phyloP scores from a whole-genome alignment of 768 basidiomycete genomes.

The Kwoniella heveanensis region DNA sequence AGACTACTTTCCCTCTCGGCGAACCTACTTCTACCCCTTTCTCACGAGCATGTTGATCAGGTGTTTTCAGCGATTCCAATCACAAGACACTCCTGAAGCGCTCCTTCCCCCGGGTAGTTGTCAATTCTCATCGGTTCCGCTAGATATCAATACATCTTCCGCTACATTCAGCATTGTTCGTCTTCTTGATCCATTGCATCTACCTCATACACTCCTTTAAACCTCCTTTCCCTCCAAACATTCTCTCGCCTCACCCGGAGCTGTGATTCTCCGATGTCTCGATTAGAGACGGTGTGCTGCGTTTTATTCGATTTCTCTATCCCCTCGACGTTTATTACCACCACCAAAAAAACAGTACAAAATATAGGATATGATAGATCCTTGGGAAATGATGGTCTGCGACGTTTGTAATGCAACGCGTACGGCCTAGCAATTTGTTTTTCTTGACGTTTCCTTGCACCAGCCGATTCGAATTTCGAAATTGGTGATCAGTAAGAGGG shows the following conservation, averaged over 20 bases:
- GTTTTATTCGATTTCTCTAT: slow-evolving; percentile 11
- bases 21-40: not conserved
- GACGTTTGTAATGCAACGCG: not conserved
- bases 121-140: not conserved
- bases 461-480: too few relatives aligned
- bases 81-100: slow-evolving; percentile 1
- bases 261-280: slow-evolving; percentile 46
- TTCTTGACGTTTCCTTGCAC: too few relatives aligned
- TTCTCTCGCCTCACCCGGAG: slow-evolving; percentile 44
- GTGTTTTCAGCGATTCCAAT: slow-evolving; percentile 3
- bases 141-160: too few relatives aligned
- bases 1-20: not conserved
- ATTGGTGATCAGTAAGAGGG: too few relatives aligned
- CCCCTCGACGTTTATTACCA: not conserved
- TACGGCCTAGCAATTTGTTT: not conserved
- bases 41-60: slow-evolving; percentile 16
- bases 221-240: not conserved
- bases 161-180: slow-evolving; percentile 10
- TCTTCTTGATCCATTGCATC: slow-evolving; percentile 3
- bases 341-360: slow-evolving; percentile 5
- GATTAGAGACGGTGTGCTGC: slow-evolving; percentile 51
- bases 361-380: not conserved
- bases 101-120: not conserved
- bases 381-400: not conserved
- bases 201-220: not conserved